Conservation (phyloP, 441 rosid species). For the Adansonia gregorii region DNA sequence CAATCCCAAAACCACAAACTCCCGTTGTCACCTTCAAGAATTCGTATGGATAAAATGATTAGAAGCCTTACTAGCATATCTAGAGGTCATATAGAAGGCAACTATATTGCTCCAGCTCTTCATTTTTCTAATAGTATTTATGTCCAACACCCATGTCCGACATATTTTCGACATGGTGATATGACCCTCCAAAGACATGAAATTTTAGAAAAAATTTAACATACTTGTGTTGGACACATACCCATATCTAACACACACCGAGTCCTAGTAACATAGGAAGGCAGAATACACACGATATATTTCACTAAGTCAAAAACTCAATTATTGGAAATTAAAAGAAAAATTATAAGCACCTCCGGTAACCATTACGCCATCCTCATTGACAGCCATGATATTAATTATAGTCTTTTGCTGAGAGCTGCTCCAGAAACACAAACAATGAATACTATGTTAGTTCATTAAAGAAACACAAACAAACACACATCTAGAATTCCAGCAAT, state of each 20-base stretch:
- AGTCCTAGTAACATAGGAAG: too few species aligned
- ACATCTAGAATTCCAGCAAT: slow-evolving; percentile 4
- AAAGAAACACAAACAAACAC: not conserved
- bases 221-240: too few species aligned
- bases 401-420: slow-evolving; percentile 96
- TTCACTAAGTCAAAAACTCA: not conserved
- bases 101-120: too few species aligned
- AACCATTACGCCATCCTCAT: slow-evolving; percentile 93
- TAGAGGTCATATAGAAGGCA: too few species aligned
- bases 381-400: slow-evolving; percentile 89
- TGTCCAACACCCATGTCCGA: too few species aligned
- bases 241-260: too few species aligned
- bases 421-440: slow-evolving; percentile 33
- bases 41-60: not conserved
- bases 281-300: too few species aligned
- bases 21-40: slow-evolving; percentile 83
- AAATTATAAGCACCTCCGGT: slow-evolving; percentile 73
- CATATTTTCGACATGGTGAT: too few species aligned
- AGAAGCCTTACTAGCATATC: not conserved
- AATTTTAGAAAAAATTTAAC: too few species aligned
- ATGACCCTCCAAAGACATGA: too few species aligned
- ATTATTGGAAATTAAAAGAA: not conserved
- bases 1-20: slow-evolving; percentile 99
- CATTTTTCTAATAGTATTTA: too few species aligned
- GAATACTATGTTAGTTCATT: not conserved